A percentile compares a stretch with the other conserved stretches of the same genome.
Conservation (phyloP, 2,329 filamentous ascomycete species). For the Sporothrix globosa region DNA sequence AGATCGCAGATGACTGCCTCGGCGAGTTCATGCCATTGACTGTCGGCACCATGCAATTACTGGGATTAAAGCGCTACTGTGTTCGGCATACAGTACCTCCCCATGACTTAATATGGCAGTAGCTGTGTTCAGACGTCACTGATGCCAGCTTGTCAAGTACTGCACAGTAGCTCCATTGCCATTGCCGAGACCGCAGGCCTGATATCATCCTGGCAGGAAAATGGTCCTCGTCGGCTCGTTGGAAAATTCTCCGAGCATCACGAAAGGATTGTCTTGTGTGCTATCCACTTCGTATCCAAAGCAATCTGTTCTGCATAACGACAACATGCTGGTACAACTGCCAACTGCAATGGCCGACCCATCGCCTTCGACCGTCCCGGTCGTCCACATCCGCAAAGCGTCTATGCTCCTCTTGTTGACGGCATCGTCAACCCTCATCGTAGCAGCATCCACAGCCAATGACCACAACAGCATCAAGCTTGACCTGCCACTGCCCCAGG, state of each 20-base stretch:
- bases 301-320: no score
- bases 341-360: neutral
- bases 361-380: neutral
- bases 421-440: neutral
- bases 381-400: neutral
- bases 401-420: neutral
- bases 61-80: neutral
- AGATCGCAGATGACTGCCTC: no score
- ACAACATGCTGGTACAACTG: no score
- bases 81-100: neutral
- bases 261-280: no score
- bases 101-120: neutral
- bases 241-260: neutral
- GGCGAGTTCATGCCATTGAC: neutral
- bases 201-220: no score
- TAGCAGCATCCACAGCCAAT: neutral
- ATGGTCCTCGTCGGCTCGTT: no score
- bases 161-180: neutral
- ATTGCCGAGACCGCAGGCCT: neutral
- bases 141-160: constrained; percentile 32
- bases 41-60: neutral
- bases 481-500: neutral
- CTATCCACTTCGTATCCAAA: no score
- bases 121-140: neutral
- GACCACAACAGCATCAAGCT: neutral